Percentiles rank a stretch among this genome's conserved stretches.
Conservation (phyloP, 106 monocot genomes). For the Acanthochlamys bracteata region DNA sequence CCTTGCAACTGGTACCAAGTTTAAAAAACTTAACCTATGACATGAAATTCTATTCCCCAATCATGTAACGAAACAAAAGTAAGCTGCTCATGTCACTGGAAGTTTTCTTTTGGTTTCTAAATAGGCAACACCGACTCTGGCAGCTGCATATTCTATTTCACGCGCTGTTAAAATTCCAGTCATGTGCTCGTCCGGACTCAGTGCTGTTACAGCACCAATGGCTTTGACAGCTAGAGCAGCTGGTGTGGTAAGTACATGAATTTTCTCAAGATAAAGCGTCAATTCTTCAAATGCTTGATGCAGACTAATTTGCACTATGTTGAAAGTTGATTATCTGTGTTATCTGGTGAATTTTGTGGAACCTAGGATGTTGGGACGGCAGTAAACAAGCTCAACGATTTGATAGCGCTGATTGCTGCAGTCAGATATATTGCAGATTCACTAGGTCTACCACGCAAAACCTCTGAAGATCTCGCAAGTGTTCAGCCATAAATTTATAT, state of each 20-base stretch:
- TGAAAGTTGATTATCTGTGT: not conserved
- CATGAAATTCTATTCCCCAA: no score
- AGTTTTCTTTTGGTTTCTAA: not conserved
- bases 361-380: slow-evolving; percentile 81
- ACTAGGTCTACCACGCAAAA: slow-evolving; percentile 26
- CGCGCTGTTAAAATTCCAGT: slow-evolving; percentile 83
- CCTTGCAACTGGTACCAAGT: no score
- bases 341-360: not conserved
- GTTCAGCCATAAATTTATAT: slow-evolving; percentile 3
- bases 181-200: slow-evolving; percentile 89
- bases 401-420: slow-evolving; percentile 91
- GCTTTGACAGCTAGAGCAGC: slow-evolving; percentile 86
- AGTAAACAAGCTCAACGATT: slow-evolving; percentile 75
- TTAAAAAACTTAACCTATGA: no score
- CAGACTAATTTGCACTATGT: not conserved
- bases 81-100: not conserved
- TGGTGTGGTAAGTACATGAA: slow-evolving; percentile 57
- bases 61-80: no score
- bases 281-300: not conserved
- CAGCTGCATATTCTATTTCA: slow-evolving; percentile 87
- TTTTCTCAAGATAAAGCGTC: not conserved
- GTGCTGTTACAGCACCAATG: slow-evolving; percentile 95
- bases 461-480: slow-evolving; percentile 12
- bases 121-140: slow-evolving; percentile 88
- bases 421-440: slow-evolving; percentile 70